phyloP scores from a whole-genome alignment of 2,329 filamentous ascomycete genomes.

The Penicillium sp. region DNA sequence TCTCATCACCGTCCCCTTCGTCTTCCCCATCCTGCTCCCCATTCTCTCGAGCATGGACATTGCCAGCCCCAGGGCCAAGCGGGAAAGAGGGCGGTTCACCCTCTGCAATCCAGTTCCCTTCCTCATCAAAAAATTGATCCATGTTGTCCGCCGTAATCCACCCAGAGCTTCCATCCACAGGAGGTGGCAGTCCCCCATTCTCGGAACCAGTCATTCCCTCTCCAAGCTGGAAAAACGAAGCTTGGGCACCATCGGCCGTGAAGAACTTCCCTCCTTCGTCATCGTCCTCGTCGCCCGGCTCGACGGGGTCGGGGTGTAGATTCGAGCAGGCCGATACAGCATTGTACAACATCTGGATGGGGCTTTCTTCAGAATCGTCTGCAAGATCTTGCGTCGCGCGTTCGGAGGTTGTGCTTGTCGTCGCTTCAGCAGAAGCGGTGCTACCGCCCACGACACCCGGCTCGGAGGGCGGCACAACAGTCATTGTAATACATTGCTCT shows the following conservation, averaged over 20 bases:
- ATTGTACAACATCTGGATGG: conserved; percentile 47
- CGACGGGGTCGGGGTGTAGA: conserved; percentile 51
- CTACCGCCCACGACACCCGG: conserved; percentile 4
- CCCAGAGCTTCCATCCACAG: conserved; percentile 53
- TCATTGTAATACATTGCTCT: conserved; percentile 48
- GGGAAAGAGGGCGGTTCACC: conserved; percentile 43
- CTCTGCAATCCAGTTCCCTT: conserved; percentile 75
- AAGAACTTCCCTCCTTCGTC: conserved; percentile 30
- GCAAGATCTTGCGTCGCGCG: conserved; percentile 26
- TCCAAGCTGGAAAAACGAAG: conserved; percentile 41
- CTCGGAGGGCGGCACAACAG: conserved; percentile 44
- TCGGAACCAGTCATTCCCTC: conserved; percentile 18
- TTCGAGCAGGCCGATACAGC: conserved; percentile 55
- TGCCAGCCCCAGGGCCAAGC: conserved; percentile 65
- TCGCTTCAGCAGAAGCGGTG: conserved; percentile 14
- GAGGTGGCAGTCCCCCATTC: conserved; percentile 49
- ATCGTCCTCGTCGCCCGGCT: conserved; percentile 41
- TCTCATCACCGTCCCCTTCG: conserved; percentile 47
- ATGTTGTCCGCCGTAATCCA: conserved; percentile 88
- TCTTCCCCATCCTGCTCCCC: conserved; percentile 45
- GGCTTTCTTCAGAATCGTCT: conserved; percentile 38
- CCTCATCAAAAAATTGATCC: conserved; percentile 77
- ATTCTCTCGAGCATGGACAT: conserved; percentile 63
- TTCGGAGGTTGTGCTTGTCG: conserved; percentile 21
- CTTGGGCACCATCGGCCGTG: conserved; percentile 22